These are phyloP conservation scores for Talaromyces marneffei DNA, from an alignment of 2,329 filamentous ascomycete species.

Conservation along the genomic window DNA sequence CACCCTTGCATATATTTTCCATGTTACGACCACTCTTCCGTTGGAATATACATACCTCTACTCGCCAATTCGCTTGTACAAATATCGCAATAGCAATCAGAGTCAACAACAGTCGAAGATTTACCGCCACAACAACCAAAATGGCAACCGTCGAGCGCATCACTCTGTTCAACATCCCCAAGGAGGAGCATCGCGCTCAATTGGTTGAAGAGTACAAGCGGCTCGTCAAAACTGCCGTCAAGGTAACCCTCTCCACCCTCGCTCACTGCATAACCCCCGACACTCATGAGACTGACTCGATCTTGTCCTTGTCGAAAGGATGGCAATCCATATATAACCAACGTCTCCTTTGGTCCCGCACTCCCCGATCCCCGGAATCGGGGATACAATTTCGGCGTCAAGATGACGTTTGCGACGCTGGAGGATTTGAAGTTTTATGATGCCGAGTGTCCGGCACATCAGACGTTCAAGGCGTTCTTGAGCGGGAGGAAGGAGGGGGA, in stretches of 20 bases:
- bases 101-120: background rate
- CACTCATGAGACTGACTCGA: background rate
- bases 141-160: slow-evolving; percentile 45
- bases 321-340: slow-evolving; percentile 64
- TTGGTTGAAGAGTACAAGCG: slow-evolving; percentile 43
- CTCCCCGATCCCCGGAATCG: slow-evolving; percentile 56
- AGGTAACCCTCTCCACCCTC: slow-evolving; percentile 27
- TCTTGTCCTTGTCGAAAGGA: slow-evolving; percentile 43
- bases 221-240: slow-evolving; percentile 39
- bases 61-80: background rate
- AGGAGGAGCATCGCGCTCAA: slow-evolving; percentile 39
- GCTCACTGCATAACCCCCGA: background rate
- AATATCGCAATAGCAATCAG: background rate
- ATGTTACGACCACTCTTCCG: background rate
- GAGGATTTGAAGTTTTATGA: slow-evolving; percentile 70
- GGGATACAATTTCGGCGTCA: slow-evolving; percentile 60
- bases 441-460: slow-evolving; percentile 51
- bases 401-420: slow-evolving; percentile 57
- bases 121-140: slow-evolving; percentile 1
- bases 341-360: slow-evolving; percentile 50
- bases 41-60: background rate
- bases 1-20: background rate
- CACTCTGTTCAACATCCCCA: slow-evolving; percentile 50
- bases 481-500: slow-evolving; percentile 28
- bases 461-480: slow-evolving; percentile 38